Percentiles rank a stretch among this genome's conserved stretches.
Conservation (phyloP, 176 grass and related monocot genomes). For the Otatea glauca region DNA sequence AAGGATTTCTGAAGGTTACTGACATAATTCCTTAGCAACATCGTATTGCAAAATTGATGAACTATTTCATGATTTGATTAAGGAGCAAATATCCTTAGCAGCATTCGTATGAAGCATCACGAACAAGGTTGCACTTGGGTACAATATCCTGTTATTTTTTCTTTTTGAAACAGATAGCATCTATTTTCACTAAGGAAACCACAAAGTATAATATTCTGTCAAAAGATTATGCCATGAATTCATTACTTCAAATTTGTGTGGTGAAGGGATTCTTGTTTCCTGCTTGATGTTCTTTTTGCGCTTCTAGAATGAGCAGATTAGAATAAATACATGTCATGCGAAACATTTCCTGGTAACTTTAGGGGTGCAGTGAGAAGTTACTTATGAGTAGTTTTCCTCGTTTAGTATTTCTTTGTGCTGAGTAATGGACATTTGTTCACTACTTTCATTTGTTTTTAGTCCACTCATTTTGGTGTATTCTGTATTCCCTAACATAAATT, state of each 20-base stretch:
- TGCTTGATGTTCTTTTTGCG: not conserved
- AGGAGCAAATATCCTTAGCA: no score
- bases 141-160: not conserved
- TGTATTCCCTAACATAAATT: constrained; percentile 15
- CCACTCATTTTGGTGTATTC: constrained; percentile 6
- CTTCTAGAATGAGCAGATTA: not conserved
- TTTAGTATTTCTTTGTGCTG: not conserved
- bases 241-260: not conserved
- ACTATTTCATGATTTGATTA: not conserved
- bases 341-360: not conserved
- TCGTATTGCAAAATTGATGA: constrained; percentile 4
- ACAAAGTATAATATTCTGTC: not conserved
- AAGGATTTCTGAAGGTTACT: not conserved
- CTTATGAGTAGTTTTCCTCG: not conserved
- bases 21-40: not conserved
- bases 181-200: no score
- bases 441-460: not conserved
- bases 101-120: not conserved
- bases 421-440: not conserved
- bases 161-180: no score
- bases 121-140: not conserved
- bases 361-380: not conserved
- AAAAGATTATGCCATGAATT: not conserved
- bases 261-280: not conserved
- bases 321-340: not conserved